Evolutionary conservation across 1,284 basidiomycete genomes (phyloP), one percentile per base, ranked within the genome.

Genomic region (Termitomyces sp.): DNA sequence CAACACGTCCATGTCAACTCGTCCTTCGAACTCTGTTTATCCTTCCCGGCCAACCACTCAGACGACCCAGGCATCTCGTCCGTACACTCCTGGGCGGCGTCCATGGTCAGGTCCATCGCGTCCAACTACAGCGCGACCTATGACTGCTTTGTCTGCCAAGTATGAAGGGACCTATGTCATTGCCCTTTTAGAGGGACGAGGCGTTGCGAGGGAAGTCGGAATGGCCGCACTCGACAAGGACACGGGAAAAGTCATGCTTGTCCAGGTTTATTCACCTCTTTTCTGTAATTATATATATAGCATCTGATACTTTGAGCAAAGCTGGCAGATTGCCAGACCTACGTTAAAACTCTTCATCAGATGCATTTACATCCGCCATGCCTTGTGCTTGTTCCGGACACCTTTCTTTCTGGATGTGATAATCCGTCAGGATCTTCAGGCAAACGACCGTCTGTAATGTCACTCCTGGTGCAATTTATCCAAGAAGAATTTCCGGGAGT

Each of bases 291-390:
- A 4, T 31, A 33, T 5, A 4, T 31, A 33, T 38, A 52, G 44
- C 21, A 8, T 60, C 50, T 54, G 40, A 50, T 30, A n/a, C 42
- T 28, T 56, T 47, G 17, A n/a, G n/a, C 38, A 34, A 64, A 94
- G 90, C 75, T 93, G 24, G 82, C 87, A 34, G 91, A 94, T 64
- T 88, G 85, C 60, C 80, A 88, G 55, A 90, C 90, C 17, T 97
- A 93, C 62, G 84, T 92, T 55, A 92, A 91, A 67, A 93, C 90
- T 0, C 71, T 95, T 7, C 91, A 95, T 60, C 91, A 95, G 63
- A 81, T 96, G 74, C 82, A 86, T 58, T 67, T 92, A 8, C 85
- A 94, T 63, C 76, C 74, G 5, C 93, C 94, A 0, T 76, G 72
- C 10, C 72, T 86, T 13, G 75, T 96, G 34, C 74, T 97, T 5